Conservation (phyloP, 768 basidiomycete species). For the Coprinopsis cinerea region DNA sequence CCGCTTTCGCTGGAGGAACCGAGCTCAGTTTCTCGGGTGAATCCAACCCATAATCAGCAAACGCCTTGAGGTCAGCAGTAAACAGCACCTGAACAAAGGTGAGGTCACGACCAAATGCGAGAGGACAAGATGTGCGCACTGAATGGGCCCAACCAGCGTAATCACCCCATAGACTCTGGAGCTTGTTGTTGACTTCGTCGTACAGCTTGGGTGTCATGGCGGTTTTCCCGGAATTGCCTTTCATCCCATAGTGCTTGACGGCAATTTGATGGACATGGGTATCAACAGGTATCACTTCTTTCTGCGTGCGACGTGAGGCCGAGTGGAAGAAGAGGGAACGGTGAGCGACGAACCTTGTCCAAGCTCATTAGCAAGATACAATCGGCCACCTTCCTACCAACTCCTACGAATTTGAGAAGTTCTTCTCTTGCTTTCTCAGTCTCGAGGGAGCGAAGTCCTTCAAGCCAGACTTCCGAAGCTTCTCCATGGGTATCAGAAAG, state of each 20-base stretch:
- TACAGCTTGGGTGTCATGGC: slow-evolving; percentile 76
- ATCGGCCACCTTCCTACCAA: slow-evolving; percentile 96
- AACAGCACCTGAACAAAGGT: slow-evolving; percentile 53
- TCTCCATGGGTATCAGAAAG: slow-evolving; percentile 27
- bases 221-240: slow-evolving; percentile 40
- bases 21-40: slow-evolving; percentile 10
- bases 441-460: slow-evolving; percentile 38
- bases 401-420: slow-evolving; percentile 79
- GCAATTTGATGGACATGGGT: slow-evolving; percentile 94
- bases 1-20: too few relatives aligned
- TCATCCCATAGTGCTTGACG: slow-evolving; percentile 67
- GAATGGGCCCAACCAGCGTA: slow-evolving; percentile 91
- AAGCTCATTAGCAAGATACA: slow-evolving; percentile 90
- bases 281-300: slow-evolving; percentile 88
- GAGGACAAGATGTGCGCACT: slow-evolving; percentile 32
- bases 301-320: slow-evolving; percentile 34
- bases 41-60: slow-evolving; percentile 49
- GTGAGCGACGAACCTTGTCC: slow-evolving; percentile 56
- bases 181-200: slow-evolving; percentile 57
- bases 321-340: neutral
- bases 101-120: neutral
- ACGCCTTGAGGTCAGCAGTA: slow-evolving; percentile 67
- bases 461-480: slow-evolving; percentile 57
- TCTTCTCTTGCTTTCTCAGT: slow-evolving; percentile 65
- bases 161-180: slow-evolving; percentile 68